Percentiles rank a stretch among this genome's conserved stretches.
phyloP scores from a whole-genome alignment of 1,284 basidiomycete genomes.

The Leccinum glutinopallens region DNA sequence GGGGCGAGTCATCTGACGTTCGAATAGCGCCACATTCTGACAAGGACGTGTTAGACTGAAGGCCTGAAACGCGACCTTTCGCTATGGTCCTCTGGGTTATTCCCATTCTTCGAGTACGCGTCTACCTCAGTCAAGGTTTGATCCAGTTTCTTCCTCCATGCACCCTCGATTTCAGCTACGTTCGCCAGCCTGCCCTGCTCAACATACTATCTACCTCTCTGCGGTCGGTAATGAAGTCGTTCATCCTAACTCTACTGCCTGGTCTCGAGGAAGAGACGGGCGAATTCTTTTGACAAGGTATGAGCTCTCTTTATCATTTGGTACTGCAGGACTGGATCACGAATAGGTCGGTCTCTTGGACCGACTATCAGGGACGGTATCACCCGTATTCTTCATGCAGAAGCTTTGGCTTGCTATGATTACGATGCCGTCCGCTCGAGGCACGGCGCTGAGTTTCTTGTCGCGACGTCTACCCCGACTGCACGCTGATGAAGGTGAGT shows the following conservation, averaged over 20 bases:
- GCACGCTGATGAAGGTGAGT: conserved; percentile 67
- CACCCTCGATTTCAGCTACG: conserved; percentile 4
- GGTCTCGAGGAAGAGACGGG: conserved; percentile 95
- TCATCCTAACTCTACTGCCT: conserved; percentile 91
- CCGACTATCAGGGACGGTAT: conserved; percentile 79
- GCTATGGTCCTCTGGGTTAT: conserved; percentile 73
- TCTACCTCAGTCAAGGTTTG: conserved; percentile 89
- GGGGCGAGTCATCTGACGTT: conserved; percentile 60
- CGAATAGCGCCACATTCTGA: conserved; percentile 7
- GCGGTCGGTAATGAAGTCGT: conserved; percentile 91
- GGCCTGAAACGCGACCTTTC: conserved; percentile 87
- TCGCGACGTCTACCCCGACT: conserved; percentile 74
- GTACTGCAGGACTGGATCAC: conserved; percentile 18
- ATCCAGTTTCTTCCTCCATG: conserved; percentile 6
- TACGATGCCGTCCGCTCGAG: conserved; percentile 84
- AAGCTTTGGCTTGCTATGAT: conserved; percentile 94
- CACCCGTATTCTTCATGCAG: conserved; percentile 90
- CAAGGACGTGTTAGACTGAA: conserved; percentile 60
- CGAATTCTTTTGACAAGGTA: conserved; percentile 93
- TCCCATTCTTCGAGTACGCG: conserved; percentile 98
- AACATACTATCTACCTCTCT: conserved; percentile 91
- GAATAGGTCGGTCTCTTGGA: conserved; percentile 81
- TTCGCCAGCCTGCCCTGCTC: conserved; percentile 72
- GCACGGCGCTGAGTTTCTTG: conserved; percentile 88
- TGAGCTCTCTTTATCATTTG: conserved; percentile 19